Conservation (phyloP, 1,139 yeast species). For the Yamadazyma jaroonii region DNA sequence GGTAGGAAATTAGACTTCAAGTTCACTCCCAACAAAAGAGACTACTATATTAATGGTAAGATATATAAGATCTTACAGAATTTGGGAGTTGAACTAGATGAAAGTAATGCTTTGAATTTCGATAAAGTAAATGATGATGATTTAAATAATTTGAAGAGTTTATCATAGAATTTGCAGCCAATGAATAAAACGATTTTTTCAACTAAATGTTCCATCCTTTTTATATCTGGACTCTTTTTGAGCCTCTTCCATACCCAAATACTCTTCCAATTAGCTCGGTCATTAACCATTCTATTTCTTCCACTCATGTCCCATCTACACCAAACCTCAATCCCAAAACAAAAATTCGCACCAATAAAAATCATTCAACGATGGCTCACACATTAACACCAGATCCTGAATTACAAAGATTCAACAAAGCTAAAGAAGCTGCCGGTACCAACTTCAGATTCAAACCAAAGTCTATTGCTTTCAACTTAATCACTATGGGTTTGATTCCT, state of each 20-base stretch:
- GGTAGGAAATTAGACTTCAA: conserved; percentile 15
- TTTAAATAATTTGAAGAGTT: conserved; percentile 7
- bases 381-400: conserved; percentile 47
- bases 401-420: conserved; percentile 41
- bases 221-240: too few species aligned
- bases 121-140: conserved; percentile 5
- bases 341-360: conserved; percentile 7
- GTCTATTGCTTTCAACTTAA: conserved; percentile 33
- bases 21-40: conserved; percentile 26
- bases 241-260: too few species aligned
- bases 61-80: conserved; percentile 22
- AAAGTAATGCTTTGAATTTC: conserved; percentile 4
- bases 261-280: too few species aligned
- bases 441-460: conserved; percentile 45
- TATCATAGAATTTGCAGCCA: background rate
- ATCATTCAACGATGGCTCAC: conserved; percentile 34
- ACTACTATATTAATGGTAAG: conserved; percentile 27
- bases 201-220: too few species aligned
- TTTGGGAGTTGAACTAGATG: conserved; percentile 19
- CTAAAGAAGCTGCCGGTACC: conserved; percentile 42
- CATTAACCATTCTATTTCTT: too few species aligned
- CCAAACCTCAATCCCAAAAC: background rate
- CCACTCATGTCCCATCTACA: too few species aligned
- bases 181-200: too few species aligned
- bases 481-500: conserved; percentile 41